A percentile compares a stretch with the other conserved stretches of the same genome.
phyloP scores from a whole-genome alignment of 2,329 filamentous ascomycete genomes.

The Penicillium janthinellum region DNA sequence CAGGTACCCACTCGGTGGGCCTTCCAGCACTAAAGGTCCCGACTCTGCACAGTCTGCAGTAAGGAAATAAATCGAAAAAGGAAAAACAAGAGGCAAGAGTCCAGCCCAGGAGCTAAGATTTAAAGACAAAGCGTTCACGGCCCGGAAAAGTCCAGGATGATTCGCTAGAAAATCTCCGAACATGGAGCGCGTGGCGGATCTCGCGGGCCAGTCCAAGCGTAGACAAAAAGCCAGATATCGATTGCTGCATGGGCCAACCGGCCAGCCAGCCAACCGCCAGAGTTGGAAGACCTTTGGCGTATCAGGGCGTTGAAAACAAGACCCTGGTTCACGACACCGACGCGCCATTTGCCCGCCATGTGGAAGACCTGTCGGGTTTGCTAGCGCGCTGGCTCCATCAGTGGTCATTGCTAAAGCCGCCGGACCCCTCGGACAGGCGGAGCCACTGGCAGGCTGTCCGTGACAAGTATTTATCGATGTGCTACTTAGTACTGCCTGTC shows the following conservation, averaged over 20 bases:
- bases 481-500: no score
- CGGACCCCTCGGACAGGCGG: constrained; percentile 29
- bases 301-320: constrained; percentile 8
- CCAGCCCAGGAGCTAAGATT: background rate
- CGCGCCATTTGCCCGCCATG: constrained; percentile 2
- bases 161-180: constrained; percentile 25
- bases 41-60: background rate
- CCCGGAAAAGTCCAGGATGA: constrained; percentile 10
- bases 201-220: constrained; percentile 5
- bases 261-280: constrained; percentile 25
- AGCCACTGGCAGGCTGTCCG: constrained; percentile 33
- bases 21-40: background rate
- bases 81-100: background rate
- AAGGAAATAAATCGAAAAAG: background rate
- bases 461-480: constrained; percentile 18
- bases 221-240: constrained; percentile 15
- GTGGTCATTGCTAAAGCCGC: constrained; percentile 27
- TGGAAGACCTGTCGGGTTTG: constrained; percentile 24
- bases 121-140: background rate
- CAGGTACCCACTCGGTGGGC: background rate
- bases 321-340: constrained; percentile 16
- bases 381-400: constrained; percentile 26
- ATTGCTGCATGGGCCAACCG: constrained; percentile 19
- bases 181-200: constrained; percentile 28
- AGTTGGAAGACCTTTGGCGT: background rate